phyloP scores from a whole-genome alignment of 148 eudicot genomes.

The Nepenthes mirabilis region DNA sequence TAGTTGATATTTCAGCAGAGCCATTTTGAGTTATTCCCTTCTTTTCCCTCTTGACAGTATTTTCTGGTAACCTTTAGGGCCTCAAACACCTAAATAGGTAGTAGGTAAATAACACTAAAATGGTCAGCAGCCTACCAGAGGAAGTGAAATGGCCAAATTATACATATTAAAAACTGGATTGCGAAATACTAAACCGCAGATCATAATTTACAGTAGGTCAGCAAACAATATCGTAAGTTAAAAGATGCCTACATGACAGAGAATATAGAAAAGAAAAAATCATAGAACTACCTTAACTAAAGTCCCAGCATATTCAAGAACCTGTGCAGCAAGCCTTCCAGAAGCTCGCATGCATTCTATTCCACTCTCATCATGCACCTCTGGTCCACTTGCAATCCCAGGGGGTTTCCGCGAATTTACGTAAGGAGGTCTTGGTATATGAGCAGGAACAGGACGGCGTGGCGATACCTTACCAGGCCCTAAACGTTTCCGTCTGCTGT shows the following conservation, averaged over 20 bases:
- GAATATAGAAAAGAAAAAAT: not conserved
- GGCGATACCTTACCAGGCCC: conserved; percentile 87
- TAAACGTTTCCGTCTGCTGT: conserved; percentile 41
- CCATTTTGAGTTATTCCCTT: too few relatives aligned
- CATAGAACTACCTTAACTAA: conserved; percentile 62
- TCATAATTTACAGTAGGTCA: too few relatives aligned
- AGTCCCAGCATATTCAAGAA: conserved; percentile 96
- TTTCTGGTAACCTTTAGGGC: too few relatives aligned
- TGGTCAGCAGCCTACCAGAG: too few relatives aligned
- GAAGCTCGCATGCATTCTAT: conserved; percentile 95
- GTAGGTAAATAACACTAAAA: too few relatives aligned
- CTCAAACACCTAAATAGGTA: too few relatives aligned
- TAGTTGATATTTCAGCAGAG: too few relatives aligned
- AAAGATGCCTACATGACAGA: not conserved
- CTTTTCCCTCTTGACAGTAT: too few relatives aligned
- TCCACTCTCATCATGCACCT: conserved; percentile 74
- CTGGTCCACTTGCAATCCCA: conserved; percentile 67
- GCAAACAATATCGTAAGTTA: not conserved
- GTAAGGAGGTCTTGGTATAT: conserved; percentile 73
- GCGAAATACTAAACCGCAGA: too few relatives aligned
- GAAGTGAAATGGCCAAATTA: too few relatives aligned
- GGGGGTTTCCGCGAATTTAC: conserved; percentile 52
- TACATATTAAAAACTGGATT: too few relatives aligned
- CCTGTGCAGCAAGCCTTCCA: conserved; percentile 86
- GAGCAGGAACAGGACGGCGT: conserved; percentile 59